Conservation (phyloP, 2,329 filamentous ascomycete genomes). For the Phoma sp. region DNA sequence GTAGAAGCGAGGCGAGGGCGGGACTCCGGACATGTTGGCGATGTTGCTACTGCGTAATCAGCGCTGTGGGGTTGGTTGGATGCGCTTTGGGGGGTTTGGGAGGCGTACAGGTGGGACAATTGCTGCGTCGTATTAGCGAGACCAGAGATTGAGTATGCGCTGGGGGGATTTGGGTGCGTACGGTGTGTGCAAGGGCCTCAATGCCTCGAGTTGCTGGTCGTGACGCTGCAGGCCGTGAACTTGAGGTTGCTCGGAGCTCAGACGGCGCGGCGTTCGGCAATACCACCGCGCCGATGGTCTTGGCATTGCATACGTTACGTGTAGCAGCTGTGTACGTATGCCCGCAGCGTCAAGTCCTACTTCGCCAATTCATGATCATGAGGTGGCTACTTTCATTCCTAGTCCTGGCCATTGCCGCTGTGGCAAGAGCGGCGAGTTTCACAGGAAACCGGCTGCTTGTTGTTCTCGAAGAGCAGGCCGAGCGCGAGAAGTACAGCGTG, state of each 20-base stretch:
- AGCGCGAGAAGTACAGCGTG: conserved; percentile 82
- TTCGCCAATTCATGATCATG: conserved; percentile 61
- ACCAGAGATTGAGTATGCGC: neutral
- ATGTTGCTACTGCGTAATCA: conserved; percentile 7
- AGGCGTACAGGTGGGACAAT: conserved; percentile 55
- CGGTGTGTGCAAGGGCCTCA: conserved; percentile 19
- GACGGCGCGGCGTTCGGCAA: neutral
- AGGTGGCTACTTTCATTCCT: conserved; percentile 75
- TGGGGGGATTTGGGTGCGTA: conserved; percentile 5
- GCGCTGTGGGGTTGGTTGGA: neutral
- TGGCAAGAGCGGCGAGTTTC: conserved; percentile 77
- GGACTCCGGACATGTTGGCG: conserved; percentile 60
- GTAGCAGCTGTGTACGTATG: conserved; percentile 32
- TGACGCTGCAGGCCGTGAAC: conserved; percentile 13
- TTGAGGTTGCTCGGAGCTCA: conserved; percentile 10
- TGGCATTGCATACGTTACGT: conserved; percentile 50
- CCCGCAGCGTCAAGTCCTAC: conserved; percentile 23
- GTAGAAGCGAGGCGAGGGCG: conserved; percentile 72
- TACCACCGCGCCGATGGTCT: conserved; percentile 25
- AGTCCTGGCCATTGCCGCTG: conserved; percentile 68
- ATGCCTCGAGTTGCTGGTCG: conserved; percentile 23
- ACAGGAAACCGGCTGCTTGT: conserved; percentile 82
- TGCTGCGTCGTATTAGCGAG: conserved; percentile 1
- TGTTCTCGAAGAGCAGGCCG: conserved; percentile 79
- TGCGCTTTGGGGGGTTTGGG: conserved; percentile 46